Evolutionary conservation across 1,139 yeast genomes (phyloP), one percentile per base, ranked within the genome.

Genomic region (Sporopachydermia cereana): DNA sequence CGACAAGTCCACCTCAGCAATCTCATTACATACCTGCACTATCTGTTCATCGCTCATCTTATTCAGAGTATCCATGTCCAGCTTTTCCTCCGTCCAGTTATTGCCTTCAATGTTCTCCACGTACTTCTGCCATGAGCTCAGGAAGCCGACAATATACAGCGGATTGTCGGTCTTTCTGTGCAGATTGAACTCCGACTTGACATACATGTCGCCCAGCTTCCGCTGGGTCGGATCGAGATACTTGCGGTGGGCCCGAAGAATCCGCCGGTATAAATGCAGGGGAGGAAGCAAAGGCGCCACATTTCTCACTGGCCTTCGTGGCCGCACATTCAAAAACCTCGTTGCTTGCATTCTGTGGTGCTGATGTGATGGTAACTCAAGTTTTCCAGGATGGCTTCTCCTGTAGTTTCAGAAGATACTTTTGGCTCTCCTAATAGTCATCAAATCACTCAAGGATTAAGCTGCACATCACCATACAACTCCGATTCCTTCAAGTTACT

Each of bases 21-120:
- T n/a, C n/a, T n/a, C n/a, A n/a, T 16, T 16, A 50, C 58, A 41
- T 47, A 60, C 64, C 61, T 89, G 98, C n/a, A 82, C 80, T 36
- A 89, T 74, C 64, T 91, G 97, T 54, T 91, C 96, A 7, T 94
- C 93, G 27, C 84, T 77, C 91, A 91, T 77, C 60, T 83, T 84
- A 47, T 80, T 84, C 52, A 91, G 68, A 48, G 82, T 80, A 36
- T 68, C 70, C 53, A 75, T 67, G 36, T 81, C 78, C 57, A 91
- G 65, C 42, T 77, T 76, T 5, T 82, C 85, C 44, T 72, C 74
- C 58, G 72, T 66, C 97, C 97, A 91, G 41, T 71, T 68, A 2
- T 84, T 93, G 16, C 85, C 84, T 42, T 79, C 79, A 31, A 91
- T 72, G 58, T 72, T 68, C 46, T 76, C 75, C 48, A 85, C 72